phyloP scores from a whole-genome alignment of 176 grass and related monocot species.

The Juncus inflexus region DNA sequence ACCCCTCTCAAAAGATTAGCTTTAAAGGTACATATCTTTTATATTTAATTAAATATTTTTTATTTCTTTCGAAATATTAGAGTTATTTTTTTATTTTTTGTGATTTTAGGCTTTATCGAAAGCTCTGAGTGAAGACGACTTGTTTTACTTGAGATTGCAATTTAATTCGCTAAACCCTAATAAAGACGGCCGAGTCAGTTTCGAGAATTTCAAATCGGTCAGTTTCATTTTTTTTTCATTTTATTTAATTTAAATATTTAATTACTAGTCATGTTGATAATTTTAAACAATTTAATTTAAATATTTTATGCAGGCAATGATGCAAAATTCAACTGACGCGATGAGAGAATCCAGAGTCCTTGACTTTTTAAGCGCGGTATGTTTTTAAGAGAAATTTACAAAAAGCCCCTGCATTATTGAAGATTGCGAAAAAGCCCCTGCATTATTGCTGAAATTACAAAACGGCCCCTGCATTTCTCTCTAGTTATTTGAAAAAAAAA shows the following conservation, averaged over 20 bases:
- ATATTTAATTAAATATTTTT: constrained; percentile 23
- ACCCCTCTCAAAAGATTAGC: constrained; percentile 81
- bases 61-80: constrained; percentile 16
- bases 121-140: constrained; percentile 78
- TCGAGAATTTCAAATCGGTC: constrained; percentile 81
- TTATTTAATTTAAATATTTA: constrained; percentile 19
- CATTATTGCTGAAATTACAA: no score
- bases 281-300: constrained; percentile 21
- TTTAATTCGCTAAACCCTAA: constrained; percentile 77
- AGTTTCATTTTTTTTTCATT: constrained; percentile 30
- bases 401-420: no score
- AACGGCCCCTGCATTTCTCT: constrained; percentile 10
- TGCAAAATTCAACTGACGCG: constrained; percentile 56
- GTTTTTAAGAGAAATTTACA: constrained; percentile 8
- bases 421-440: no score
- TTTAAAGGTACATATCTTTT: constrained; percentile 50
- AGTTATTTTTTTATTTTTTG: constrained; percentile 24
- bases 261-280: background rate
- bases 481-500: background rate
- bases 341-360: constrained; percentile 74
- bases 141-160: constrained; percentile 79
- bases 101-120: constrained; percentile 77
- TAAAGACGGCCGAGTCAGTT: constrained; percentile 63
- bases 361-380: constrained; percentile 64
- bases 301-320: constrained; percentile 49